A percentile compares a stretch with the other conserved stretches of the same genome.
Evolutionary conservation across 2,329 filamentous ascomycete genomes (phyloP).

Genomic region (Cladobotryum mycophilum): DNA sequence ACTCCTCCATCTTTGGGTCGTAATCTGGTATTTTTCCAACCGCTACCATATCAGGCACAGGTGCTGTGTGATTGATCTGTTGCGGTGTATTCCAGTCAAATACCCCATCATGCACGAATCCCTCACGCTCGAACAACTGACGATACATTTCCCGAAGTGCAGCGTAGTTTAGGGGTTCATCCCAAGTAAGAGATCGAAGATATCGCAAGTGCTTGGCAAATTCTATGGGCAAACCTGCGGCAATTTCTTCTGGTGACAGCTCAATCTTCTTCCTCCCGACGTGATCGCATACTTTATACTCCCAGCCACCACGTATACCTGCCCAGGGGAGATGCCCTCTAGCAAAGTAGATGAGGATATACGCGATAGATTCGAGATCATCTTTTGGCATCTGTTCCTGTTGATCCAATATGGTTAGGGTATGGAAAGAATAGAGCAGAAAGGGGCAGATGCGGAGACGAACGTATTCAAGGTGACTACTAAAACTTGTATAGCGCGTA

Average conservation of each 20-base stretch:
- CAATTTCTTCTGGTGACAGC: neutral
- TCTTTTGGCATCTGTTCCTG: conserved; percentile 10
- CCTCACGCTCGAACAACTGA: neutral
- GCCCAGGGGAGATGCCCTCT: conserved; percentile 13
- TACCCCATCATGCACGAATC: conserved; percentile 5
- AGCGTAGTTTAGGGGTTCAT: conserved; percentile 1
- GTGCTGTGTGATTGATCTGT: no score
- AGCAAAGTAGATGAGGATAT: conserved; percentile 12
- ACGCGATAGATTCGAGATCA: conserved; percentile 13
- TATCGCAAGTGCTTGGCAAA: conserved; percentile 8
- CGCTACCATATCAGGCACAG: no score
- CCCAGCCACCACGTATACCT: neutral
- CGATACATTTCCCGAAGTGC: conserved; percentile 6
- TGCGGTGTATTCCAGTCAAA: conserved; percentile 5
- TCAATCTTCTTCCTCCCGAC: neutral
- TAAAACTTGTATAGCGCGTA: neutral
- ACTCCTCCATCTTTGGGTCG: no score
- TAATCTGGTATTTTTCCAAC: no score
- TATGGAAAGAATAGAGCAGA: neutral
- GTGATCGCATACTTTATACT: neutral
- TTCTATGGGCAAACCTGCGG: conserved; percentile 1
- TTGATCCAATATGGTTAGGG: neutral
- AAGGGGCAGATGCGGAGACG: neutral
- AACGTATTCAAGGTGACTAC: neutral
- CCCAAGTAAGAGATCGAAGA: neutral